Evolutionary conservation across 352 stramenopile genomes (phyloP).

Genomic region (Lagenidium sp.): DNA sequence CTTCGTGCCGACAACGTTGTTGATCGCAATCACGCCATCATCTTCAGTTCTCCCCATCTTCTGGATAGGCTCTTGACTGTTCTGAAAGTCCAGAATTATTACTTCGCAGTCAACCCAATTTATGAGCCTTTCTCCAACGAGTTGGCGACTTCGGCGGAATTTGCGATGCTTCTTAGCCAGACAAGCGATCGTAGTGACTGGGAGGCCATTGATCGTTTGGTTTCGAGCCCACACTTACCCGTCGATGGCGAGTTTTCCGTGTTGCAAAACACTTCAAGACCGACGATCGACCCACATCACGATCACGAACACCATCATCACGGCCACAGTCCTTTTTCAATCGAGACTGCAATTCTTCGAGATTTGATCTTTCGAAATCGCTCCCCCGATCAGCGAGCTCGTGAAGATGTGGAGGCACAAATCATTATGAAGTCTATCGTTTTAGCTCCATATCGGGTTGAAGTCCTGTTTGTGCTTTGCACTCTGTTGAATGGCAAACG

Average conservation of each 20-base stretch:
- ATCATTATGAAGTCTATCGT: slow-evolving; percentile 91
- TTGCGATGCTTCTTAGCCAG: slow-evolving; percentile 70
- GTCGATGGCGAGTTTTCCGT: slow-evolving; percentile 42
- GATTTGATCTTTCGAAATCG: slow-evolving; percentile 68
- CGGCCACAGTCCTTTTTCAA: slow-evolving; percentile 33
- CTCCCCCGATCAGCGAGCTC: slow-evolving; percentile 31
- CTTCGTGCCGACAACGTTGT: slow-evolving; percentile 78
- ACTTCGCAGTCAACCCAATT: slow-evolving; percentile 71
- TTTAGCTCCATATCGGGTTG: slow-evolving; percentile 90
- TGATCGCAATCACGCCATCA: slow-evolving; percentile 91
- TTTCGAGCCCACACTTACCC: slow-evolving; percentile 35
- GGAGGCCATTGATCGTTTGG: slow-evolving; percentile 57
- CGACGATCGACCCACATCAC: slow-evolving; percentile 4
- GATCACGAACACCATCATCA: slow-evolving; percentile 23
- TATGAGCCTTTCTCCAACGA: slow-evolving; percentile 81
- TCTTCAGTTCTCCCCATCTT: slow-evolving; percentile 79
- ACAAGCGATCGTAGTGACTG: slow-evolving; percentile 67
- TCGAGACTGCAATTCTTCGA: slow-evolving; percentile 60
- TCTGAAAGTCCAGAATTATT: slow-evolving; percentile 80
- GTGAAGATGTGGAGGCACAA: slow-evolving; percentile 63
- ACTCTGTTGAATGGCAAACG: slow-evolving; percentile 92
- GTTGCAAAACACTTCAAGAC: slow-evolving; percentile 16
- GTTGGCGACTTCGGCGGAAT: slow-evolving; percentile 70
- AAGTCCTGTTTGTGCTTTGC: slow-evolving; percentile 96
- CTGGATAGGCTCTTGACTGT: slow-evolving; percentile 64